Percentiles rank a stretch among this genome's conserved stretches.
Conservation (phyloP, 2,329 filamentous ascomycete species). For the Neonectria faginata region DNA sequence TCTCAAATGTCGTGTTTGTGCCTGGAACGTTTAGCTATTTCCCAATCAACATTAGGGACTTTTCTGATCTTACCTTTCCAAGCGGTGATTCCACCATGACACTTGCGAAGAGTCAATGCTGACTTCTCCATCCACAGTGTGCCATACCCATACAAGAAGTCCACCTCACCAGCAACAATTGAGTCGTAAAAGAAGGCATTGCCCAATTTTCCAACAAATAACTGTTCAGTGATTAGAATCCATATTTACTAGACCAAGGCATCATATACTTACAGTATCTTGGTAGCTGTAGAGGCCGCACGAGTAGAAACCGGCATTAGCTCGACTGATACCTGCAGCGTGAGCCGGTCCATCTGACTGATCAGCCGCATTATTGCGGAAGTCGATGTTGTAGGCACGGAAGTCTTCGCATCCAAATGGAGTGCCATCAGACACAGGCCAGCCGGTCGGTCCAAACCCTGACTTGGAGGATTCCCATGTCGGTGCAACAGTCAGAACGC, state of each 20-base stretch:
- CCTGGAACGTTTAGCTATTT: constrained; percentile 28
- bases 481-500: constrained; percentile 71
- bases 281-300: constrained; percentile 76
- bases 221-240: constrained; percentile 43
- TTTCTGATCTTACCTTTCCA: constrained; percentile 62
- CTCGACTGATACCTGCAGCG: constrained; percentile 70
- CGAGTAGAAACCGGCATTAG: constrained; percentile 75
- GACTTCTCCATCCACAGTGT: constrained; percentile 70
- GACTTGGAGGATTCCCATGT: constrained; percentile 72
- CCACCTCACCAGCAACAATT: constrained; percentile 73
- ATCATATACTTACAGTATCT: constrained; percentile 63
- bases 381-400: constrained; percentile 74
- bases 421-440: constrained; percentile 68
- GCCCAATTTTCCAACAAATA: constrained; percentile 75
- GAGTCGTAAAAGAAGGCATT: constrained; percentile 73
- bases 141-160: constrained; percentile 77
- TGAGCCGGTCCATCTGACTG: constrained; percentile 66
- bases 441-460: constrained; percentile 71
- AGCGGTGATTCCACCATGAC: constrained; percentile 75
- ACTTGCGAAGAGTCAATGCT: constrained; percentile 66
- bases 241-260: neutral
- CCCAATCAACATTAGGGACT: accelerated
- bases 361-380: constrained; percentile 69
- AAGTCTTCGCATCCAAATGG: constrained; percentile 74
- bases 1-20: constrained; percentile 71